Percentiles rank a stretch among this genome's conserved stretches.
These are phyloP conservation scores for Kodamaea suecica DNA, from an alignment of 1,139 yeast species.

Conservation along the genomic window DNA sequence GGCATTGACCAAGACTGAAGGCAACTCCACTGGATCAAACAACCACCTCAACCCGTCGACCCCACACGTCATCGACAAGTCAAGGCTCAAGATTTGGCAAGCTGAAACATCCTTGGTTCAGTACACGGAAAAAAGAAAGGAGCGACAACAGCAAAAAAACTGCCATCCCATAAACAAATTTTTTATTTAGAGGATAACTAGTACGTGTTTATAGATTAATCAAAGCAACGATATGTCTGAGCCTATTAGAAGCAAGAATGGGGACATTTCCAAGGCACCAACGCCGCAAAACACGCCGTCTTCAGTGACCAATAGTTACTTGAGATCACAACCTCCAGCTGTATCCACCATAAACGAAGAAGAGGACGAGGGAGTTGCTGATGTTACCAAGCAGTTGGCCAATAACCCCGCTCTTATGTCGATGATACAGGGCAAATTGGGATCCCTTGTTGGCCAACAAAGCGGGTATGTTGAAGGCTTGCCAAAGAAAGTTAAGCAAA, in stretches of 20 bases:
- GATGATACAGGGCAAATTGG: conserved; percentile 89
- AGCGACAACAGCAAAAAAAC: not conserved
- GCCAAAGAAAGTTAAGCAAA: conserved; percentile 70
- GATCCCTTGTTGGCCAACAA: conserved; percentile 78
- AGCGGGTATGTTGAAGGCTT: conserved; percentile 81
- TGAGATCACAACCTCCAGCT: conserved; percentile 67
- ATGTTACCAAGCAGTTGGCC: conserved; percentile 48
- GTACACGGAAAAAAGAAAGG: no score
- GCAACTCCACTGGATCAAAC: no score
- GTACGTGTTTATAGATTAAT: no score
- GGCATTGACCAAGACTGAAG: no score
- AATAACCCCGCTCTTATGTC: conserved; percentile 76
- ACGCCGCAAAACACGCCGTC: conserved; percentile 99
- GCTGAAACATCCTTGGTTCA: no score
- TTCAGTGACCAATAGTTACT: conserved; percentile 73
- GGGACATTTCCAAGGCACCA: conserved; percentile 89
- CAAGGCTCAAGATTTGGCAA: no score
- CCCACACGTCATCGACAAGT: no score
- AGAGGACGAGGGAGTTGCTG: conserved; percentile 23
- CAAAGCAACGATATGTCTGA: conserved; percentile 57
- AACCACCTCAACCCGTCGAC: no score
- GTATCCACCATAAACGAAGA: conserved; percentile 80
- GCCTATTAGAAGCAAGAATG: conserved; percentile 64
- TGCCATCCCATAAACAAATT: conserved; percentile 2
- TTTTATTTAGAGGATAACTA: not conserved